phyloP scores from a whole-genome alignment of 148 eudicot species.

The Rhododendron henanense region DNA sequence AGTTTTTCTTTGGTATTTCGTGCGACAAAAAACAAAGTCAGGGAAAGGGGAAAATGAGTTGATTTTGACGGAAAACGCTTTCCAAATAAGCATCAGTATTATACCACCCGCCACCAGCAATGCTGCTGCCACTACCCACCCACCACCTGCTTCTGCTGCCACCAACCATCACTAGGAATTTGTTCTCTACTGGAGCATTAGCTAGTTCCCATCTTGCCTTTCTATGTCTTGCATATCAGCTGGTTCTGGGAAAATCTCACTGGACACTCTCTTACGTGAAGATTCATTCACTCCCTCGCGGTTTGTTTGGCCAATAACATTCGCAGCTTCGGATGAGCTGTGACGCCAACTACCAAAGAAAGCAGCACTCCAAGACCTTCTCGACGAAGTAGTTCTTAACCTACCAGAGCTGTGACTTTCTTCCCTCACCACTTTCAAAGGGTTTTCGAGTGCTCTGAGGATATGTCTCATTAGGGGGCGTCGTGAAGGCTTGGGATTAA shows the following conservation, averaged over 20 bases:
- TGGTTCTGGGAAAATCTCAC: slow-evolving; percentile 40
- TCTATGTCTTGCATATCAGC: slow-evolving; percentile 24
- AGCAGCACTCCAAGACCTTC: slow-evolving; percentile 37
- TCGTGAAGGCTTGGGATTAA: slow-evolving; percentile 32
- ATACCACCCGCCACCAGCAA: neutral
- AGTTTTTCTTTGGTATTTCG: neutral
- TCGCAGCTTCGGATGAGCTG: slow-evolving; percentile 30
- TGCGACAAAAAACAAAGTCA: neutral
- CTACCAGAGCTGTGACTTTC: slow-evolving; percentile 29
- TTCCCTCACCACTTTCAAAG: slow-evolving; percentile 41
- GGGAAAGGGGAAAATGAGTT: neutral
- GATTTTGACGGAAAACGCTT: neutral
- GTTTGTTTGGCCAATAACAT: slow-evolving; percentile 10
- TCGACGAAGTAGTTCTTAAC: slow-evolving; percentile 32
- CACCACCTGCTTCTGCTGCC: neutral
- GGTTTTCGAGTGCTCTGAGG: slow-evolving; percentile 40
- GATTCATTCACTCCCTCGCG: slow-evolving; percentile 22
- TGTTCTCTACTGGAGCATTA: neutral
- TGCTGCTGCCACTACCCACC: neutral
- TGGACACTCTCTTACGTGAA: slow-evolving; percentile 32
- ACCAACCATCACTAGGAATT: neutral
- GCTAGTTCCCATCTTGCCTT: slow-evolving; percentile 19
- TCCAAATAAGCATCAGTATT: neutral
- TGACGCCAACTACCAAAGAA: slow-evolving; percentile 42
- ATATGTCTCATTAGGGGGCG: slow-evolving; percentile 43